These are phyloP conservation scores for Pinus taeda DNA, from an alignment of 75 land plant species.

Conservation along the genomic window DNA sequence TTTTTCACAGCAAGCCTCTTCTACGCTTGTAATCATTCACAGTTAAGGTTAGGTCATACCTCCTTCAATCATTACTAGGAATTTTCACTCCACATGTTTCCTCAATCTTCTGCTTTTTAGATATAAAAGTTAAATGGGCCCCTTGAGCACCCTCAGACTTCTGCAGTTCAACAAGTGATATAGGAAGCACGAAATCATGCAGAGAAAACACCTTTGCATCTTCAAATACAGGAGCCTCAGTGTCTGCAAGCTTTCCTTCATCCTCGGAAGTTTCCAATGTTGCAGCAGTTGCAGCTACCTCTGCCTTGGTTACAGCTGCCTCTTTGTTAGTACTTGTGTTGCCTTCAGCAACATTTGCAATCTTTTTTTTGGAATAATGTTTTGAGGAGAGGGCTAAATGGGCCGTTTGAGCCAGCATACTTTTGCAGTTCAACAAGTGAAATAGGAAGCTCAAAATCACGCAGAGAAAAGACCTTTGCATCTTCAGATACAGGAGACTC, in stretches of 20 bases:
- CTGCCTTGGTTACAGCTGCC: background rate
- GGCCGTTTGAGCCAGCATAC: conserved; percentile 84
- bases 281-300: background rate
- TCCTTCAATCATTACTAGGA: conserved; percentile 80
- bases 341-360: background rate
- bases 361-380: no score
- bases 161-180: conserved; percentile 63
- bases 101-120: conserved; percentile 79
- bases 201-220: conserved; percentile 59
- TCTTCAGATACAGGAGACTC: conserved; percentile 69
- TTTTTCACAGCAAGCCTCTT: conserved; percentile 67
- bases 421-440: conserved; percentile 61
- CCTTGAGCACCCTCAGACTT: conserved; percentile 85
- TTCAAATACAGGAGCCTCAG: conserved; percentile 67
- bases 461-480: conserved; percentile 58
- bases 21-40: conserved; percentile 94
- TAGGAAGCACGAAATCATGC: conserved; percentile 76
- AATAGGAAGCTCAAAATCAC: conserved; percentile 73
- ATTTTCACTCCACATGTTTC: conserved; percentile 72
- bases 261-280: conserved; percentile 66
- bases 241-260: conserved; percentile 75
- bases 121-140: conserved; percentile 66
- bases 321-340: background rate
- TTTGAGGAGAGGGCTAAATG: conserved; percentile 21
- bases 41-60: conserved; percentile 76